A percentile compares a stretch with the other conserved stretches of the same genome.
Evolutionary conservation across 83 land plant species (phyloP).

Genomic region (Picea mariana): DNA sequence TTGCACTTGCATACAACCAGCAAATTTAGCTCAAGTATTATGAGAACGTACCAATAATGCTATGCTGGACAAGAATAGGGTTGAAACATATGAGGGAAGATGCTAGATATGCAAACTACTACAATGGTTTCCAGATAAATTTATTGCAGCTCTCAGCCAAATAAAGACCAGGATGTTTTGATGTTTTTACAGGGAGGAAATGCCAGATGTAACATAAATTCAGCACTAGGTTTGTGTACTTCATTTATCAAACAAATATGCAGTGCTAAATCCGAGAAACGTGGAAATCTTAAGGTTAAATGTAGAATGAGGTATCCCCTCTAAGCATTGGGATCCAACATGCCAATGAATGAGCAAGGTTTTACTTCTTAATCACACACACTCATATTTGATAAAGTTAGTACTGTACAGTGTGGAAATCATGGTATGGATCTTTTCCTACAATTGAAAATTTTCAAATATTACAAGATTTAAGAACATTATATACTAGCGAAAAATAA

Average conservation of each 20-base stretch:
- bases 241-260: neutral
- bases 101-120: neutral
- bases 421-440: neutral
- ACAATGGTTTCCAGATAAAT: no score
- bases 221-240: neutral
- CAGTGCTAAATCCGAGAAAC: neutral
- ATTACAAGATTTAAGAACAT: constrained; percentile 7
- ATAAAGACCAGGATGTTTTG: neutral
- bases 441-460: no score
- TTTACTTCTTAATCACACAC: neutral
- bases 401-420: neutral
- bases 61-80: neutral
- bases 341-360: neutral
- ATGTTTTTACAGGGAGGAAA: neutral
- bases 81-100: neutral
- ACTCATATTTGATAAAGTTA: neutral
- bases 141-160: neutral
- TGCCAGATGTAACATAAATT: neutral
- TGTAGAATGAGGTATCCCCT: no score
- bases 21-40: no score
- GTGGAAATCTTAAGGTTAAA: neutral
- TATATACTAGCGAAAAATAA: neutral
- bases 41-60: no score
- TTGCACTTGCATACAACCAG: no score
- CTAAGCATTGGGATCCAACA: no score